phyloP scores from a whole-genome alignment of 345 rosid genomes.

The Nephelium lappaceum region DNA sequence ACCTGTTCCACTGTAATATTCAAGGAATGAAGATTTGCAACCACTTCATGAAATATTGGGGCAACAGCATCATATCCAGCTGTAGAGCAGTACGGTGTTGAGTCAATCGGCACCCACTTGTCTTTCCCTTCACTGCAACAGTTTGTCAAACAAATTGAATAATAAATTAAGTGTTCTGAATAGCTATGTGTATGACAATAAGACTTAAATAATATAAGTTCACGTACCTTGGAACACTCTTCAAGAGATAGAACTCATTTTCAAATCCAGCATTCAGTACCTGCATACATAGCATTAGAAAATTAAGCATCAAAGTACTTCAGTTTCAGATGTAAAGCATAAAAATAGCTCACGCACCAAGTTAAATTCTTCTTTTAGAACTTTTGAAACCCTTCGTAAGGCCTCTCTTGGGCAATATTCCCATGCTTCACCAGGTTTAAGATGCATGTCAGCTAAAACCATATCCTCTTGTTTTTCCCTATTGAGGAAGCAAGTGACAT shows the following conservation, averaged over 20 bases:
- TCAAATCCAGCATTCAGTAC: conserved; percentile 97
- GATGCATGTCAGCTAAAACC: conserved; percentile 93
- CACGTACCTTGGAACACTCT: conserved; percentile 58
- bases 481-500: conserved; percentile 20
- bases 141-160: neutral
- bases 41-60: conserved; percentile 64
- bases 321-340: neutral
- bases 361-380: conserved; percentile 81
- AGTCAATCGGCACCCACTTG: conserved; percentile 83
- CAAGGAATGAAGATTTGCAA: conserved; percentile 62
- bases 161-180: conserved; percentile 3
- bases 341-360: conserved; percentile 53
- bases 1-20: conserved; percentile 89
- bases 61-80: conserved; percentile 71
- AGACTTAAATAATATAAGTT: neutral
- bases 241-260: conserved; percentile 84
- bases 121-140: conserved; percentile 77
- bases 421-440: conserved; percentile 86
- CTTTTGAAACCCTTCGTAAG: conserved; percentile 62
- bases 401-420: conserved; percentile 96
- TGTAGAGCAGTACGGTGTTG: conserved; percentile 72
- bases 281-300: conserved; percentile 36
- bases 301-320: conserved; percentile 16
- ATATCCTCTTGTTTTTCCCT: conserved; percentile 82
- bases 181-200: conserved; percentile 7